Evolutionary conservation across 495 filamentous ascomycete species (phyloP), one percentile per base, ranked within the genome.

Genomic region (Xylaria grammica): DNA sequence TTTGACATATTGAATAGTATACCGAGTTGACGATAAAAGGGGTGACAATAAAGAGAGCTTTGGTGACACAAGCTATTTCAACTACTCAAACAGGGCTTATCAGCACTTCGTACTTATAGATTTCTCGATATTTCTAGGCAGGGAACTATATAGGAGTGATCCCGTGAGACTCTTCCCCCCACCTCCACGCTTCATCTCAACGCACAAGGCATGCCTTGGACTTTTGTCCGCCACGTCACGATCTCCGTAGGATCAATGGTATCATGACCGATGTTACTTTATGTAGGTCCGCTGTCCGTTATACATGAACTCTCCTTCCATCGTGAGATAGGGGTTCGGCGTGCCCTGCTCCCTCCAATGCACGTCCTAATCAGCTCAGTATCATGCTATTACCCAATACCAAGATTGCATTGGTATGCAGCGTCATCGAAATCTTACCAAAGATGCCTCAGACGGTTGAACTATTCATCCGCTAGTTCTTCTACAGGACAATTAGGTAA

Each of bases 1-100:
- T 51, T 51, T 26, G 48, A 19, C 48, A 51, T 51, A 30, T 26
- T 51, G 48, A 17, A 30, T 51, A 24, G 19, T 51, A 51, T 26
- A 24, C 3, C 4, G 6, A 30, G 48, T 4, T 22, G 17, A 4
- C 8, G 48, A 30, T 26, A n/a, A 9, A 24, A 26, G 8, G 24
- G 6, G 27, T 15, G 27, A 26, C 48, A 9, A 42, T 6, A 17
- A 11, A 3, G 15, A 42, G 40, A 17, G 40, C 40, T 42, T 42
- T 6, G 7, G 40, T 3, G 13, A 42, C 17, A n/a, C 17, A 17
- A 11, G 11, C 34, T 5, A 11, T 36, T 42, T 42, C 40, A 42
- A 9, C 13, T 42, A 15, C 7, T 6, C 40, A 17, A 15, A 42
- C 17, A 9, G 40, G 15, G n/a, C 15, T 15, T 9, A 11, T 15